Evolutionary conservation across 805 yeast genomes (phyloP), one percentile per base, ranked within the genome.

Genomic region (Candida rishiriensis): DNA sequence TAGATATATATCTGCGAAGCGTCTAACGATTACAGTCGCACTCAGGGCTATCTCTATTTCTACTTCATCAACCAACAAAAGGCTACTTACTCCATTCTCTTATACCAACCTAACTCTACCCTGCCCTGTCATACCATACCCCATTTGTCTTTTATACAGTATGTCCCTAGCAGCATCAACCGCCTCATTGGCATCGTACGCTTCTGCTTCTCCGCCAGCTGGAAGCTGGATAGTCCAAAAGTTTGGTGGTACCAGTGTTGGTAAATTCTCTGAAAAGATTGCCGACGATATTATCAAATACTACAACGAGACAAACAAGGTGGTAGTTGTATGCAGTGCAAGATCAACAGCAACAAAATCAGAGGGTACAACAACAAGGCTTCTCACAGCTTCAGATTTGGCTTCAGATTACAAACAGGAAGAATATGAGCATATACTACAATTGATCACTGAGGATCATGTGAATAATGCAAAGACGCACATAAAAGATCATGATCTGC

Each of bases 191-290:
- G 40, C 26, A 21, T 21, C 26, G 7, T 21, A 21, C 26, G 26
- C 26, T 5, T 21, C 26, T 4, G 26, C 34, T 11, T 56, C 63
- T 2, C 41, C 44, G 15, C 21, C 49, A 2, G 26, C 55, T 14
- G 56, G 56, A 14, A 77, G 77, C 14, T 84, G 91, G 90, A 64
- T 85, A 3, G 85, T 93, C 7, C 99, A 93, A 65, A 93, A 93
- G 66, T 93, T 88, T 59, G 99, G 99, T 39, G 99, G 99, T 42
- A 93, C 99, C 13, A 83, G 93, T 38, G 97, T 93, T 29, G 99
- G 99, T 17, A 93, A 93, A 63, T 90, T 93, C 64, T 87, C 97
- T 10, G 81, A 76, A 41, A 77, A 83, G 52, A 93, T 93, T 43
- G 89, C 88, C 26, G 85, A 85, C 47, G 87, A 88, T 52, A 88